Evolutionary conservation across 768 basidiomycete species (phyloP), one percentile per base, ranked within the genome.

Genomic region (Boletus barrowsii): DNA sequence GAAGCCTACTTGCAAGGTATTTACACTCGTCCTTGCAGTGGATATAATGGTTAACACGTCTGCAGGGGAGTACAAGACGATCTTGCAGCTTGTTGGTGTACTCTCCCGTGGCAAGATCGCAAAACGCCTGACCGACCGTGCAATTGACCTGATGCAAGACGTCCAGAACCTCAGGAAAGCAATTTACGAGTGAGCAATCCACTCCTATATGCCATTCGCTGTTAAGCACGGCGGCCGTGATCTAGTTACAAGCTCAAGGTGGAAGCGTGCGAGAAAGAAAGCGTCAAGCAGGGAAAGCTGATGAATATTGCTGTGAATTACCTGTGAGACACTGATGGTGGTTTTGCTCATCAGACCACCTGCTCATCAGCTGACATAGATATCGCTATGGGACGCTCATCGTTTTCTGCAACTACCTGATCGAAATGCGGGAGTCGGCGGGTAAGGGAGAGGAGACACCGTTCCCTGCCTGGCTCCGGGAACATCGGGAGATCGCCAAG

Each of bases 81-180:
- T 98, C 58, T 74, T 99, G 40, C 93, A 95, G 58, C 87, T 99
- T 53, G 92, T 97, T 43, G 88, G 92, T 5, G 88, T 98, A 11
- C 80, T 98, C 30, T 89, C 90, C 9, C 82, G 95, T 62, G 96
- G 97, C 18, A 98, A 98, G 70, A 75, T 86, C 10, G 96, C 97
- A 11, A 99, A 99, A 72, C 83, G 85, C 40, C 69, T 98, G 56
- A 87, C 93, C 0, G 96, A 98, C 68, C 76, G 83, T 22, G 93
- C 89, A 2, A 85, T 97, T 60, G 95, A 98, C 71, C 72, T 86
- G 61, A 93, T 94, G 90, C 88, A 91, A 72, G 94, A 95, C 58
- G 95, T 99, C 0, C 97, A 99, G 71, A 99, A 99, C 67, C 76
- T 99, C 37, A 84, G 97, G 35, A 92, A 91, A 69, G 93, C 97